These are phyloP conservation scores for Wickerhamomyces bovis DNA, from an alignment of 805 yeast genomes.

Conservation along the genomic window DNA sequence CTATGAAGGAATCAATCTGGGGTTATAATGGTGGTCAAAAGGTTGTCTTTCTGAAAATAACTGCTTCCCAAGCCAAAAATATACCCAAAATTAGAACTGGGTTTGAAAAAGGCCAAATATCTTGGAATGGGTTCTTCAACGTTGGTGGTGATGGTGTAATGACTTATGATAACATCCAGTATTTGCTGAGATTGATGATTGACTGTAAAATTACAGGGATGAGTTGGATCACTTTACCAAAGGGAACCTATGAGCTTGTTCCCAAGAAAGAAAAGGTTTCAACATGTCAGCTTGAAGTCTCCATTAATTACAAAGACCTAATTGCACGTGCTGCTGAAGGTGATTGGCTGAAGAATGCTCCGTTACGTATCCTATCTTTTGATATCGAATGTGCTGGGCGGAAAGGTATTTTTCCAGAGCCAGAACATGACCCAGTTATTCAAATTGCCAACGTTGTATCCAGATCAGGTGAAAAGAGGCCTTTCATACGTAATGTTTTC, in stretches of 20 bases:
- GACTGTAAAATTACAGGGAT: constrained; percentile 91
- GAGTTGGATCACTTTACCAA: constrained; percentile 94
- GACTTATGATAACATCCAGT: constrained; percentile 88
- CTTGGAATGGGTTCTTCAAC: constrained; percentile 58
- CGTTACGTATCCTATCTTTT: constrained; percentile 85
- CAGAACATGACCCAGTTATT: constrained; percentile 88
- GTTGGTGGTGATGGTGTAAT: constrained; percentile 45
- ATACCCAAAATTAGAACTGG: constrained; percentile 67
- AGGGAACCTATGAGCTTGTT: constrained; percentile 53
- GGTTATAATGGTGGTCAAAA: constrained; percentile 79
- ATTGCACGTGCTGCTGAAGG: constrained; percentile 86
- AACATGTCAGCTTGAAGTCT: constrained; percentile 80
- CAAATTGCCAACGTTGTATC: constrained; percentile 96
- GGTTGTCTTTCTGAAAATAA: constrained; percentile 73
- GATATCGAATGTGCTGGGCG: constrained; percentile 99
- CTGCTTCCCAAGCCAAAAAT: constrained; percentile 57
- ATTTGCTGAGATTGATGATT: constrained; percentile 78
- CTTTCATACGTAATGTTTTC: constrained; percentile 91
- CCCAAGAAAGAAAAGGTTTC: constrained; percentile 43
- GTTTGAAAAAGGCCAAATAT: constrained; percentile 77
- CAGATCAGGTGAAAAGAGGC: constrained; percentile 73
- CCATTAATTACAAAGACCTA: constrained; percentile 60
- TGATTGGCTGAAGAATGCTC: constrained; percentile 90
- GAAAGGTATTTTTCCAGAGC: constrained; percentile 93
- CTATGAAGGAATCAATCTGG: constrained; percentile 83